Percentiles rank a stretch among this genome's conserved stretches.
These are phyloP conservation scores for Caryopteris hybrid DNA, from an alignment of 305 asterid species.

Conservation along the genomic window DNA sequence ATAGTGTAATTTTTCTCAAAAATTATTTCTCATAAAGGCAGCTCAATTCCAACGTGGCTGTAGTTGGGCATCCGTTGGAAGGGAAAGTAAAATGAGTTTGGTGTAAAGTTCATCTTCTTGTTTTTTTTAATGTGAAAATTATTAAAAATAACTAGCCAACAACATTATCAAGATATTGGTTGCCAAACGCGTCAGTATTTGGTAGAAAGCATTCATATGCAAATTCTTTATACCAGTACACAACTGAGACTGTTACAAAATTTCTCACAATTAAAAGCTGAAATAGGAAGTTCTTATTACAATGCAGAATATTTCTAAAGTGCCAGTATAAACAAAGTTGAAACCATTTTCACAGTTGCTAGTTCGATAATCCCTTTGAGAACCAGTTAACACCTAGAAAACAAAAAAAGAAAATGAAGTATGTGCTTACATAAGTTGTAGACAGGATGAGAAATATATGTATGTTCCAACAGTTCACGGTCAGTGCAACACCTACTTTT, in stretches of 20 bases:
- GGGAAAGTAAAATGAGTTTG: background rate
- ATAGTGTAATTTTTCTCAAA: background rate
- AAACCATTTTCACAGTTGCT: background rate
- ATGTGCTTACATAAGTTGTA: background rate
- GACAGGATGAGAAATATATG: background rate
- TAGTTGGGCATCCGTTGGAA: background rate
- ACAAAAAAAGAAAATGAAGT: background rate
- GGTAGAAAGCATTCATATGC: background rate
- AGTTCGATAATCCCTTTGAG: background rate
- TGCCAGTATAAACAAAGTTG: background rate
- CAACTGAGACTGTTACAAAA: background rate
- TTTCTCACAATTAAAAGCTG: background rate
- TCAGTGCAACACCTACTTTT: background rate
- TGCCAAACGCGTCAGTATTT: background rate
- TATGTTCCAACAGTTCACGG: background rate
- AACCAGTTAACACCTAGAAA: background rate
- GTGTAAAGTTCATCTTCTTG: background rate
- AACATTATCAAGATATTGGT: background rate
- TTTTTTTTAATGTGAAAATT: too few relatives aligned
- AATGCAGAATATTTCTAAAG: background rate
- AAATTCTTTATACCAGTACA: background rate
- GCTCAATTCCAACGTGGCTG: background rate
- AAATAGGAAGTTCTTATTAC: background rate
- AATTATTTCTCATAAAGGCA: background rate
- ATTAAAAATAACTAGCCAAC: too few relatives aligned